Conservation (phyloP, 1,284 basidiomycete genomes). For the Apiotrichum montevideense region DNA sequence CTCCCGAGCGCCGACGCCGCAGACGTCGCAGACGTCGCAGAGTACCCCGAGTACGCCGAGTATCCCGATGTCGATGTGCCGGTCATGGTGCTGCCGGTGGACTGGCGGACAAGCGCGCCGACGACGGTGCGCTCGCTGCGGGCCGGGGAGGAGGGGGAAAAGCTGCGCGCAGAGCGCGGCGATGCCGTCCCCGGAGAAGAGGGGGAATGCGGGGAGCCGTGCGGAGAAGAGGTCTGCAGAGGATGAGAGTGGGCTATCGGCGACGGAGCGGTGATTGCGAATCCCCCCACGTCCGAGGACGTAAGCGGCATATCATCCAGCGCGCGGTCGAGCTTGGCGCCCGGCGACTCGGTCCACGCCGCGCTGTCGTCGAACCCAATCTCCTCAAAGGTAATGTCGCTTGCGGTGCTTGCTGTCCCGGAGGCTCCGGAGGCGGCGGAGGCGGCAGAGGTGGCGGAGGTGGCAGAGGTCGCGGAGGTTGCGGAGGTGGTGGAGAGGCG, state of each 20-base stretch:
- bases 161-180: not conserved
- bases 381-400: slow-evolving; percentile 14
- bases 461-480: not conserved
- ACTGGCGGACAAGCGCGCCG: not conserved
- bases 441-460: not conserved
- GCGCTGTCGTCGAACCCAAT: slow-evolving; percentile 16
- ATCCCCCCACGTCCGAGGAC: too few relatives aligned
- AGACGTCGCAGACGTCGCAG: not conserved
- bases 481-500: too few relatives aligned
- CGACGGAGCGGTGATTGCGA: too few relatives aligned
- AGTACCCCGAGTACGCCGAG: not conserved
- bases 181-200: not conserved
- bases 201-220: too few relatives aligned
- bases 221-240: too few relatives aligned
- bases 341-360: slow-evolving; percentile 15
- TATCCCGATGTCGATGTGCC: not conserved
- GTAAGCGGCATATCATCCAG: not conserved
- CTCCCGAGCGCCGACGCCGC: not conserved
- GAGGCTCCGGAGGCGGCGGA: not conserved
- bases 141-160: not conserved
- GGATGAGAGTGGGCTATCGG: too few relatives aligned
- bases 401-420: not conserved
- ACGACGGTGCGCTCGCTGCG: slow-evolving; percentile 3
- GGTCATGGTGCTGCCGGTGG: not conserved
- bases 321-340: not conserved